Percentiles rank a stretch among this genome's conserved stretches.
These are phyloP conservation scores for Leccinum sublutescens DNA, from an alignment of 768 basidiomycete genomes.

Conservation along the genomic window DNA sequence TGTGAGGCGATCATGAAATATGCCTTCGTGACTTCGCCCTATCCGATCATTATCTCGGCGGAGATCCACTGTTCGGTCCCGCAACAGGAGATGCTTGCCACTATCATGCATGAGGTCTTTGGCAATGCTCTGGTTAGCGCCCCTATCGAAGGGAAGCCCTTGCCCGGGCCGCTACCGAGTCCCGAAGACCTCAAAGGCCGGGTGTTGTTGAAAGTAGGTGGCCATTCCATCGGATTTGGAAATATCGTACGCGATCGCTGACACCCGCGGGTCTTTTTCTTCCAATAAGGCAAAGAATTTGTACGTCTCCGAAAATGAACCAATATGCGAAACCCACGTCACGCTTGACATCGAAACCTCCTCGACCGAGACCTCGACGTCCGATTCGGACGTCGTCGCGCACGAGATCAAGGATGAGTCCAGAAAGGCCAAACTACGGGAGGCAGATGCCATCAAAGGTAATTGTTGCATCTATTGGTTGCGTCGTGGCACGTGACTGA, in stretches of 20 bases:
- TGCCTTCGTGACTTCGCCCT: slow-evolving; percentile 86
- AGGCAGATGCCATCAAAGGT: slow-evolving; percentile 40
- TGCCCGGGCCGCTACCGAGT: slow-evolving; percentile 67
- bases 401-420: slow-evolving; percentile 29
- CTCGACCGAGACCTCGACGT: slow-evolving; percentile 39
- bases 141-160: slow-evolving; percentile 46
- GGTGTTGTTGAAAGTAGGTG: slow-evolving; percentile 77
- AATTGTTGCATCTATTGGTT: slow-evolving; percentile 3
- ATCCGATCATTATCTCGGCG: slow-evolving; percentile 90
- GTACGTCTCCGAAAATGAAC: slow-evolving; percentile 46
- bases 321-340: slow-evolving; percentile 32
- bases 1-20: slow-evolving; percentile 85
- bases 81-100: slow-evolving; percentile 78
- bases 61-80: slow-evolving; percentile 81
- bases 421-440: slow-evolving; percentile 24
- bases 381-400: slow-evolving; percentile 27
- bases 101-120: slow-evolving; percentile 68
- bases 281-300: slow-evolving; percentile 69
- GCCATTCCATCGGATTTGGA: background rate
- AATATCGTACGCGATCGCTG: background rate
- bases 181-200: slow-evolving; percentile 77
- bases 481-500: slow-evolving; percentile 14
- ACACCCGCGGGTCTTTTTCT: background rate
- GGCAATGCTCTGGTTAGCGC: slow-evolving; percentile 51
- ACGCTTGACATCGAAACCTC: slow-evolving; percentile 42